Conservation (phyloP, 768 basidiomycete species). For the Termitomyces heimii region DNA sequence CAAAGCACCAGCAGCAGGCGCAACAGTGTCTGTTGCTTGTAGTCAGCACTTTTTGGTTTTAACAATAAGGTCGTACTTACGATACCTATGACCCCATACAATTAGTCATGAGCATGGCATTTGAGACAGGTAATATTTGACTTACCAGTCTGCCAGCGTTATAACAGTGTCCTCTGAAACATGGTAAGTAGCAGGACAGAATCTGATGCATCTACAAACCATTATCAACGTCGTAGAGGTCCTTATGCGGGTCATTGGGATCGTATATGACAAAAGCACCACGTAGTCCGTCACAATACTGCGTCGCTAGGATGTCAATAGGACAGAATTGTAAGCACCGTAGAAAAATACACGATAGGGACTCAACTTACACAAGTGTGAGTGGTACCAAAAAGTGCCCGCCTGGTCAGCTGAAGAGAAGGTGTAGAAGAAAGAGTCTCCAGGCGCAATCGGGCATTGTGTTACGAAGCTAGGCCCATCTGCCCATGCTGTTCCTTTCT, state of each 20-base stretch:
- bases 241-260: slow-evolving; percentile 22
- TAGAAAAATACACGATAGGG: neutral
- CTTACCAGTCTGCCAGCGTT: slow-evolving; percentile 33
- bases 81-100: slow-evolving; percentile 18
- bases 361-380: slow-evolving; percentile 21
- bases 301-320: slow-evolving; percentile 23
- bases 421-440: slow-evolving; percentile 31
- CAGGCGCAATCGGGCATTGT: slow-evolving; percentile 36
- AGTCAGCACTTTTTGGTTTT: neutral
- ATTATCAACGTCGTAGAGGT: slow-evolving; percentile 21
- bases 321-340: slow-evolving; percentile 19
- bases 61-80: slow-evolving; percentile 12
- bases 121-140: neutral
- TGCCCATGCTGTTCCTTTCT: slow-evolving; percentile 25
- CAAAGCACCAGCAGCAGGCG: neutral
- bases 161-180: slow-evolving; percentile 35
- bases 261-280: slow-evolving; percentile 34
- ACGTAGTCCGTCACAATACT: slow-evolving; percentile 44
- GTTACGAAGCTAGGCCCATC: slow-evolving; percentile 32
- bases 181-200: neutral
- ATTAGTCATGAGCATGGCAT: neutral
- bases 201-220: slow-evolving; percentile 15
- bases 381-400: slow-evolving; percentile 28
- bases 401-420: slow-evolving; percentile 22
- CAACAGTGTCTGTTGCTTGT: neutral